Evolutionary conservation across 2,329 filamentous ascomycete genomes (phyloP).

Genomic region (Pseudogymnoascus verrucosus): DNA sequence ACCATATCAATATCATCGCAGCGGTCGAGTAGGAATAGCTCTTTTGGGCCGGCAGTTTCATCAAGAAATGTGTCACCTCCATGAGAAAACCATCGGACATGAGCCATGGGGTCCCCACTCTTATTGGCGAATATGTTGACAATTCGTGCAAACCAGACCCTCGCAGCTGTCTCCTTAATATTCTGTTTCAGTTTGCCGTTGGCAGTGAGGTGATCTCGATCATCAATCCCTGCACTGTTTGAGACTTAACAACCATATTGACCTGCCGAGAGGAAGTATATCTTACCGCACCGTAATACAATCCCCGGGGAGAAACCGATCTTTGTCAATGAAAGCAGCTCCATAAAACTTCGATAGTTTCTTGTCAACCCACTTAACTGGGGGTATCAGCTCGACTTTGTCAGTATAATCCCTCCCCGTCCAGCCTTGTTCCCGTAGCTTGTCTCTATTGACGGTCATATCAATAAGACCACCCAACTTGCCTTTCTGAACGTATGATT

Average conservation of each 20-base stretch:
- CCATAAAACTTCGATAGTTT: not conserved
- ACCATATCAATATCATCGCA: slow-evolving; percentile 14
- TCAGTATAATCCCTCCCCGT: not conserved
- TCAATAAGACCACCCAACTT: slow-evolving; percentile 3
- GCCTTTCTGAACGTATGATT: not conserved
- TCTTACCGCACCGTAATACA: slow-evolving; percentile 1
- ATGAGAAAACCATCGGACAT: slow-evolving; percentile 17
- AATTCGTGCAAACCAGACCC: slow-evolving; percentile 12
- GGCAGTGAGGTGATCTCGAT: not conserved
- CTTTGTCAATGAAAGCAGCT: slow-evolving; percentile 1
- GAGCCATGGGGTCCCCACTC: slow-evolving; percentile 8
- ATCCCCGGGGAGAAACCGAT: not conserved
- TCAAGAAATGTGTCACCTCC: slow-evolving; percentile 13
- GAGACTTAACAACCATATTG: not conserved
- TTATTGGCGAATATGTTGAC: slow-evolving; percentile 12
- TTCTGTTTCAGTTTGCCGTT: not conserved
- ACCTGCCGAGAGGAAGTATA: not conserved
- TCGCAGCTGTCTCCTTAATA: not conserved
- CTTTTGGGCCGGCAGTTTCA: slow-evolving; percentile 13
- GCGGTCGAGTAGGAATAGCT: slow-evolving; percentile 14
- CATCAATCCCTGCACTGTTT: not conserved
- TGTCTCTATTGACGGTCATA: slow-evolving; percentile 6
- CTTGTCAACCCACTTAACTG: slow-evolving; percentile 2
- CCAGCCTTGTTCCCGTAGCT: slow-evolving; percentile 5
- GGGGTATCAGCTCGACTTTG: not conserved